Conservation (phyloP, 2,329 filamentous ascomycete genomes). For the Pseudocercospora musae region DNA sequence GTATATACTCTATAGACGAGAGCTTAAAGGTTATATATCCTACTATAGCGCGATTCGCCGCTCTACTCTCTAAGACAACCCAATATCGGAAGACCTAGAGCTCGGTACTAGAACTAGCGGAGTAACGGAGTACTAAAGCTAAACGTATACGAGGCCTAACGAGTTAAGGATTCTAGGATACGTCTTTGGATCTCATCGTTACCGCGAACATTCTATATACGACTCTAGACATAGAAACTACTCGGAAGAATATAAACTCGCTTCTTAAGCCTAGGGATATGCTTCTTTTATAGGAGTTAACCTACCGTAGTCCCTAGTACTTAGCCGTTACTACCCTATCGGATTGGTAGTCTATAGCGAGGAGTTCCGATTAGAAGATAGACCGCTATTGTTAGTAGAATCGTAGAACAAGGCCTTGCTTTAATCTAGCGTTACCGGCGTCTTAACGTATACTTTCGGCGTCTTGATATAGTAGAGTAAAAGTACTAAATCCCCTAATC, state of each 20-base stretch:
- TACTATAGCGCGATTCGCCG: no score
- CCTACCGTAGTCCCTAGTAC: not conserved
- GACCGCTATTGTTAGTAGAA: not conserved
- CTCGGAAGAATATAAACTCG: conserved; percentile 18
- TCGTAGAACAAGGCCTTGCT: not conserved
- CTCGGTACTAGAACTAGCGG: not conserved
- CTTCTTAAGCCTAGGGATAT: conserved; percentile 27
- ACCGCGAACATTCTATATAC: conserved; percentile 24
- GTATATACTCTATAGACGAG: no score
- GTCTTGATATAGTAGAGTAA: no score
- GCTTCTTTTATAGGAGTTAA: conserved; percentile 18
- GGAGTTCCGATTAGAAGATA: not conserved
- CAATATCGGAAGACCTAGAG: not conserved
- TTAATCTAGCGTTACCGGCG: not conserved
- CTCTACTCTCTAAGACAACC: not conserved
- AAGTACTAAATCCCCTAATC: no score
- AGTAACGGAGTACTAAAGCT: not conserved
- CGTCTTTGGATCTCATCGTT: conserved; percentile 19
- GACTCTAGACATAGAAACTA: conserved; percentile 13
- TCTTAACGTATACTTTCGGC: not conserved
- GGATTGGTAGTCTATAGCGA: not conserved
- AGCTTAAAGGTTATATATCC: no score
- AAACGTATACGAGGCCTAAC: not conserved
- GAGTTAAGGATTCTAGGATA: not conserved
- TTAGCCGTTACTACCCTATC: not conserved